Evolutionary conservation across 2,329 filamentous ascomycete genomes (phyloP).

Genomic region (Paraphoma sp.): DNA sequence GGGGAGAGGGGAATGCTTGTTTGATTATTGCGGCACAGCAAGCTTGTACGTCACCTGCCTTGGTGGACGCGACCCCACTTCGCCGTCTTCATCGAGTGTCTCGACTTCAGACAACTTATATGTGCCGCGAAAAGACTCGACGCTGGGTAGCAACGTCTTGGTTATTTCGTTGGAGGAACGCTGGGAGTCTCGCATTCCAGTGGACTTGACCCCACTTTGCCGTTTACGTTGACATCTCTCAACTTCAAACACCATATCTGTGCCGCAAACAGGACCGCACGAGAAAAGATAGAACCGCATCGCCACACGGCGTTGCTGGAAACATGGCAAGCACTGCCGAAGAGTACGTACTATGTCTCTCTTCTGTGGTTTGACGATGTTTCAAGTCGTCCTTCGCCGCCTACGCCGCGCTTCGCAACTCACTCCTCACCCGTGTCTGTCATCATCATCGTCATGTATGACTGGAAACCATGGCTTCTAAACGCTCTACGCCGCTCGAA

Average conservation of each 20-base stretch:
- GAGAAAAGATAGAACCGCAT: not conserved
- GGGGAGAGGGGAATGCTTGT: too few relatives aligned
- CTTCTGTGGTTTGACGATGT: not conserved
- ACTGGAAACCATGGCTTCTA: too few relatives aligned
- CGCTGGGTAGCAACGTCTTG: too few relatives aligned
- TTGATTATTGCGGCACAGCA: conserved; percentile 3
- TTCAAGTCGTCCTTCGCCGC: not conserved
- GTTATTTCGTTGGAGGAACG: too few relatives aligned
- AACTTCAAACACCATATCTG: not conserved
- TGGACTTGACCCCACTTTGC: not conserved
- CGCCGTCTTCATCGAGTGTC: not conserved
- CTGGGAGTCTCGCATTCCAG: not conserved
- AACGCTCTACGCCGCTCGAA: too few relatives aligned
- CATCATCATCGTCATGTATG: too few relatives aligned
- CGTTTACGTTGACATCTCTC: not conserved
- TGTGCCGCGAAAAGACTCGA: not conserved
- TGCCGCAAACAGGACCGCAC: not conserved
- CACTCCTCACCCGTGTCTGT: too few relatives aligned
- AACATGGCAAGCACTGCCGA: not conserved
- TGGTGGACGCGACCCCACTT: not conserved
- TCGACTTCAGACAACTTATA: not conserved
- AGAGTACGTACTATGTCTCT: not conserved
- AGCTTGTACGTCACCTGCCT: not conserved
- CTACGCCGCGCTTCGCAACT: not conserved
- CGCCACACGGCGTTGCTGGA: not conserved